phyloP scores from a whole-genome alignment of 345 rosid species.

The Psidium guajava region DNA sequence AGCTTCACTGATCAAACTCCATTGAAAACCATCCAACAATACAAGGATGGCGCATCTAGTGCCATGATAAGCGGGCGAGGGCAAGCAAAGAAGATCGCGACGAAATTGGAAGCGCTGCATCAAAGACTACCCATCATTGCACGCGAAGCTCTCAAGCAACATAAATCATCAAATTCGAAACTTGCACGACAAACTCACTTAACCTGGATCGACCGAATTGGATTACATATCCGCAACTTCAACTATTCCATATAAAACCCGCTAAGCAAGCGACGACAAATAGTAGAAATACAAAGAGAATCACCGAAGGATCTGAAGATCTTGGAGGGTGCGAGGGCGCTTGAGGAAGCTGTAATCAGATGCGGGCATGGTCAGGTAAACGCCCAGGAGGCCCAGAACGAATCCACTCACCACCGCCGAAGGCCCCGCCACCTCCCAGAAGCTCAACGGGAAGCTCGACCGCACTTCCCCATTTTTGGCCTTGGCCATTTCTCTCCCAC shows the following conservation, averaged over 20 bases:
- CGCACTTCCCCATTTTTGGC: not conserved
- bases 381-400: conserved; percentile 34
- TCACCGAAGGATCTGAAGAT: conserved; percentile 82
- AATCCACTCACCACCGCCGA: conserved; percentile 51
- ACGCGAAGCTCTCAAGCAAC: not conserved
- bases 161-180: not conserved
- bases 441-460: conserved; percentile 28
- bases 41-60: not conserved
- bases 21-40: not conserved
- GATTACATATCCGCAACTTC: not conserved
- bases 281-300: not conserved
- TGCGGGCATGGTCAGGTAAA: conserved; percentile 74
- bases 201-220: not conserved
- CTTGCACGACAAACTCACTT: not conserved
- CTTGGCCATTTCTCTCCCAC: conserved; percentile 2
- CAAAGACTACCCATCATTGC: not conserved
- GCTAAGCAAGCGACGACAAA: not conserved
- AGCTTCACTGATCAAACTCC: not conserved
- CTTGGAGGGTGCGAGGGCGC: conserved; percentile 77
- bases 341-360: conserved; percentile 94
- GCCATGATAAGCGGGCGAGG: not conserved
- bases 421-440: conserved; percentile 55
- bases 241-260: not conserved
- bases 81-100: not conserved
- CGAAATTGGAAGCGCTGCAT: not conserved